A percentile compares a stretch with the other conserved stretches of the same genome.
These are phyloP conservation scores for Geotrichum carabidarum DNA, from an alignment of 1,139 yeast species.

Conservation along the genomic window DNA sequence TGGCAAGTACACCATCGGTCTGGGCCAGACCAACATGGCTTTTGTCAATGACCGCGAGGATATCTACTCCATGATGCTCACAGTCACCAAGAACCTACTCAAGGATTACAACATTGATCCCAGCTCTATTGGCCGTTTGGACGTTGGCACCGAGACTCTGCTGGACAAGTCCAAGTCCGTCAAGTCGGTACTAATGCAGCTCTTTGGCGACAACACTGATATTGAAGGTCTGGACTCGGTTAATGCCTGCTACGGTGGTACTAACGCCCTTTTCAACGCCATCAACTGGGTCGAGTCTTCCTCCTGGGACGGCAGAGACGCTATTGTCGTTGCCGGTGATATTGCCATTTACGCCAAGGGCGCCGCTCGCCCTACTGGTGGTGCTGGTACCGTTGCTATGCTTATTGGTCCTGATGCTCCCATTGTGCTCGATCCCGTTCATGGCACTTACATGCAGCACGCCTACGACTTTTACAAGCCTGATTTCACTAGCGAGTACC, in stretches of 20 bases:
- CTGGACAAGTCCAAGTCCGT: conserved; percentile 96
- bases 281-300: conserved; percentile 95
- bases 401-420: conserved; percentile 98
- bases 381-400: conserved; percentile 95
- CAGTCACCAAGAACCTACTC: conserved; percentile 72
- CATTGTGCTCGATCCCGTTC: conserved; percentile 77
- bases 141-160: conserved; percentile 97
- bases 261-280: conserved; percentile 89
- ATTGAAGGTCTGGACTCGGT: conserved; percentile 94
- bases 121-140: conserved; percentile 81
- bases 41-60: conserved; percentile 97
- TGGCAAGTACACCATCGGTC: conserved; percentile 97
- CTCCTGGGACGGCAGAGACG: conserved; percentile 98
- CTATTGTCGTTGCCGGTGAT: conserved; percentile 95
- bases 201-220: conserved; percentile 82
- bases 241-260: conserved; percentile 99
- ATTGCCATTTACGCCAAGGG: conserved; percentile 97
- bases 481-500: conserved; percentile 92
- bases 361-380: conserved; percentile 99
- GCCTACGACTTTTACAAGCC: conserved; percentile 98
- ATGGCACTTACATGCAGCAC: conserved; percentile 93
- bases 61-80: conserved; percentile 84
- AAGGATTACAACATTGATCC: conserved; percentile 79
- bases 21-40: conserved; percentile 97
- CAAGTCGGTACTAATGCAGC: conserved; percentile 92